A percentile compares a stretch with the other conserved stretches of the same genome.
These are phyloP conservation scores for Anisodus acutangulus DNA, from an alignment of 257 asterid species.

Conservation along the genomic window DNA sequence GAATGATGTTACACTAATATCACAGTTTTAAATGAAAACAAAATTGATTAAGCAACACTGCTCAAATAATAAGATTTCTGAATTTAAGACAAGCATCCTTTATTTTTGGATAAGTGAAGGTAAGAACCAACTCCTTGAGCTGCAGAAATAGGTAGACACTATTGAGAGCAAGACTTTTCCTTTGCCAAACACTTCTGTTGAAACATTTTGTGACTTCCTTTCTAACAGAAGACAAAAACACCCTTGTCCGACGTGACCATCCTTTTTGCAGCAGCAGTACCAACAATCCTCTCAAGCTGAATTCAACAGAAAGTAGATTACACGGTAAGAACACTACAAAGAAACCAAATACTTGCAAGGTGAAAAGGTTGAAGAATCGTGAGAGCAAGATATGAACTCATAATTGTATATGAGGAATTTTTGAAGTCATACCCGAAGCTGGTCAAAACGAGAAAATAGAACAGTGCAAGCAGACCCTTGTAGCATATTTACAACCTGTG, in stretches of 20 bases:
- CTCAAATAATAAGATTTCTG: neutral
- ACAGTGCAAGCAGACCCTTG: constrained; percentile 88
- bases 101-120: neutral
- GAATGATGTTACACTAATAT: neutral
- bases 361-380: neutral
- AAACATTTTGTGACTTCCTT: neutral
- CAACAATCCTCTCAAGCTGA: constrained; percentile 92
- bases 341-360: neutral
- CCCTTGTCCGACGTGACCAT: constrained; percentile 80
- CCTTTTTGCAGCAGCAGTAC: constrained; percentile 77
- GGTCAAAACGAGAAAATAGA: constrained; percentile 79
- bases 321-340: neutral
- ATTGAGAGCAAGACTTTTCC: neutral
- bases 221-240: constrained; percentile 71
- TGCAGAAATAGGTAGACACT: neutral
- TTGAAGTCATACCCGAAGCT: constrained; percentile 66
- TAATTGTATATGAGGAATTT: neutral
- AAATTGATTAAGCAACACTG: constrained; percentile 15
- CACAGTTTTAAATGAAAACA: neutral
- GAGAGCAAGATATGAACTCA: neutral
- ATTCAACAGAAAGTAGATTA: neutral
- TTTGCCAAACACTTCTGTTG: neutral
- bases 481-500: constrained; percentile 85
- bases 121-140: neutral
- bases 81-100: neutral